Evolutionary conservation across 2,329 filamentous ascomycete species (phyloP), one percentile per base, ranked within the genome.

Genomic region (Colletotrichum tropicale): DNA sequence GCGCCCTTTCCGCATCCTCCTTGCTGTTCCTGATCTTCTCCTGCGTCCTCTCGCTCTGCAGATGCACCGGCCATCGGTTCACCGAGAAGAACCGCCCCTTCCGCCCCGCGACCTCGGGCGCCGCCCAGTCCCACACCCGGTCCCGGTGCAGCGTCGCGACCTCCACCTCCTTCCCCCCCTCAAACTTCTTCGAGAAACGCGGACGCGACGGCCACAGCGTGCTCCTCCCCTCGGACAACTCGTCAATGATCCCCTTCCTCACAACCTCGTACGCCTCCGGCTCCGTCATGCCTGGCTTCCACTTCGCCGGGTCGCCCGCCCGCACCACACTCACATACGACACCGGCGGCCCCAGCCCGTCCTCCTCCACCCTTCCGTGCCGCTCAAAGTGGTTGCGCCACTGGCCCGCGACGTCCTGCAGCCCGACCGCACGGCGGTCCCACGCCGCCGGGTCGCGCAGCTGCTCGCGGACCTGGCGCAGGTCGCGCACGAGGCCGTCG

Each of bases 1-100:
- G 48, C 48, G 5, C 15, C 48, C 32, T 34, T 36, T 43, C 21
- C 10, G 55, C 66, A 8, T 67, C 30, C 34, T 48, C 30, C 34
- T 48, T 16, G 38, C 74, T 69, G 26, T 21, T 34, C 24, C 69
- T 43, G 70, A 88, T 84, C 21, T 77, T 66, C 15, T 79, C 72
- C 66, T 82, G 81, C n/a, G 77, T 80, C 26, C 79, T 77, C 28
- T 80, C 66, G 8, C 75, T 80, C 77, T 89, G 86, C 68, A 86
- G 79, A 30, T 85, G 78, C 24, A 86, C 58, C 43, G 88, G 88
- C 89, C 89, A 91, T 52, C 88, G 85, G 78, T 87, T 83, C 60
- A 90, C 80, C 76, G 82, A 80, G 81, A 88, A 90, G 79, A 84
- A 90, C 8, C 79, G 77, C 61, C 77, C 79, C 77, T 58, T 64